Evolutionary conservation across 208 protist genomes (phyloP).

Genomic region (Wallacemonas rigidus): DNA sequence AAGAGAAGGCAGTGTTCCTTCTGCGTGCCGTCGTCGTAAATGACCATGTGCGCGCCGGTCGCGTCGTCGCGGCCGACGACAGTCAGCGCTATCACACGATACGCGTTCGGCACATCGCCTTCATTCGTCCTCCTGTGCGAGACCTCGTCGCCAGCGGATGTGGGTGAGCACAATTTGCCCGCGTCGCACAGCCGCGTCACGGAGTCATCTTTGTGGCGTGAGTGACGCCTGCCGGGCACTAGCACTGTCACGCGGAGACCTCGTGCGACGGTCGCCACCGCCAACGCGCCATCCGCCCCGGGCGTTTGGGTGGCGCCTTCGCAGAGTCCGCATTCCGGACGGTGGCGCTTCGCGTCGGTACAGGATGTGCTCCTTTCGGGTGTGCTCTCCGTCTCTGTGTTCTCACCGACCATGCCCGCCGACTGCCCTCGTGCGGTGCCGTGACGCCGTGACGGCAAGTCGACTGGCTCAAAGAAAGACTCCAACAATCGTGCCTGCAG

Average conservation of each 20-base stretch:
- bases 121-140: background rate
- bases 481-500: constrained; percentile 36
- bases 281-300: constrained; percentile 3
- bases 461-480: constrained; percentile 27
- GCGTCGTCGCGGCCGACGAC: constrained; percentile 68
- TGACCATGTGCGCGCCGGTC: constrained; percentile 44
- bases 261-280: constrained; percentile 18
- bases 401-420: background rate
- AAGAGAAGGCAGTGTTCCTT: constrained; percentile 23
- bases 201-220: too few species aligned
- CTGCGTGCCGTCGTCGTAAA: constrained; percentile 20
- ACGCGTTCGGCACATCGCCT: background rate
- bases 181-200: too few species aligned
- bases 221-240: background rate
- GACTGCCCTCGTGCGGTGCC: background rate
- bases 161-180: too few species aligned
- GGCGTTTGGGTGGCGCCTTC: too few species aligned
- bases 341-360: constrained; percentile 16
- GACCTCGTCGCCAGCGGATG: too few species aligned
- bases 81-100: constrained; percentile 30
- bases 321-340: background rate
- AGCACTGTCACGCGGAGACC: constrained; percentile 34
- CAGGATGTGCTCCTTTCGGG: background rate
- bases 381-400: background rate
- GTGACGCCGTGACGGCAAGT: constrained; percentile 2